Evolutionary conservation across 164 flowering plant species (phyloP), one percentile per base, ranked within the genome.

Genomic region (Annona squamosa): DNA sequence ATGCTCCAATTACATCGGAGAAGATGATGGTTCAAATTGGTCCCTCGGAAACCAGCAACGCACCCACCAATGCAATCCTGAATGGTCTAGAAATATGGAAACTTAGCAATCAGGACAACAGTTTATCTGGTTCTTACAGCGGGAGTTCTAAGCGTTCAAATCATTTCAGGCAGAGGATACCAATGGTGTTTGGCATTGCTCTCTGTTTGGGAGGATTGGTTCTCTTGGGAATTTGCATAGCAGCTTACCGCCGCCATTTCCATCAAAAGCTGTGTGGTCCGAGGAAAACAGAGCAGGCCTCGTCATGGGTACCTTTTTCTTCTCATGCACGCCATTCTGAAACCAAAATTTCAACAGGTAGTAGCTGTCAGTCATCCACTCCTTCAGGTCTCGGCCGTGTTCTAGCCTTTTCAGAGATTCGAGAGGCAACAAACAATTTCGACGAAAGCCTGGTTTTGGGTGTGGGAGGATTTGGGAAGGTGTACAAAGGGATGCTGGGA

Each of bases 61-160:
- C 62, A 13, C 77, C 81, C 41, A 43, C 80, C 42, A 86, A 86
- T 79, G 91, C 91, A 41, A 75, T 86, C 48, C 77, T 86, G 46
- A 86, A 86, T 75, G 89, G 90, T 9, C 68, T 86, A 73, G 89
- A 88, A 83, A 82, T 86, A 17, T 71, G 84, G 85, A 88, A 86
- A 74, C 73, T 86, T 47, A 85, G 86, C 78, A 81, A 79, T 59
- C 48, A 65, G 1, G 64, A 66, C 61, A 63, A 69, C 41, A 83
- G 85, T 41, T 80, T 87, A 13, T 85, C 82, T 76, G 82, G 75
- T 5, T 70, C 78, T 69, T 65, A 72, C 68, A 65, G 13, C 46
- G 62, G 70, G 2, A 71, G 43, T 46, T 37, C 59, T 26, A 65
- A 19, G 13, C 48, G 57, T 67, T 42, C 65, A 7, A 79, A 67